Evolutionary conservation across 2,329 filamentous ascomycete species (phyloP), one percentile per base, ranked within the genome.

Genomic region (Aspergillus ibericus): DNA sequence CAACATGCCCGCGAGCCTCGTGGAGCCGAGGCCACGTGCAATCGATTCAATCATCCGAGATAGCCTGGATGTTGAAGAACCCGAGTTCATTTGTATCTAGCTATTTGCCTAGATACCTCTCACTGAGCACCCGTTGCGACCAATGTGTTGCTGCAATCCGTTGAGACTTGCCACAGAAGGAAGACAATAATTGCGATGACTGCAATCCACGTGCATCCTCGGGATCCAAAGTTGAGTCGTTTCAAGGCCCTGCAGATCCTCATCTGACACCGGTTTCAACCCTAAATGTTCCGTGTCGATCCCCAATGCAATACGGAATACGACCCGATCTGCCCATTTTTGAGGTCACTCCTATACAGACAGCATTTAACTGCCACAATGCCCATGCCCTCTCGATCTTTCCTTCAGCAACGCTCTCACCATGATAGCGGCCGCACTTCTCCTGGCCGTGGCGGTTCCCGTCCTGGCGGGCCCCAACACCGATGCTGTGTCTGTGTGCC

Each of bases 401-500:
- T 7, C 7, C 7, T 12, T 15, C n/a, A 48, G 15, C 44, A 29
- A 16, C 25, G 9, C n/a, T 48, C n/a, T 32, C 16, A 53, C 4
- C 10, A 53, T 53, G 51, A 40, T 29, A 16, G 10, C 25, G 12
- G 10, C 38, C 12, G n/a, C 46, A 18, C 35, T 48, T 20, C 40
- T 55, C 18, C 53, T 55, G 29, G 20, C 25, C 16, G 20, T 18
- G 13, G 51, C 38, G 12, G 36, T 15, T 9, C 22, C 25, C 12
- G 25, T 15, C 3, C 51, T 53, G 9, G 51, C 51, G 2, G 38
- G 25, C 16, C 22, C 50, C 5, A 53, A 42, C 35, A 29, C 35
- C 50, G 50, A 53, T 15, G 50, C 50, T 4, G 50, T 53, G 7
- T 25, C 50, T 5, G 50, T 53, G 4, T 53, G 51, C 51, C 36